These are phyloP conservation scores for Pinus tabuliformis DNA, from an alignment of 75 land plant genomes.

Conservation along the genomic window DNA sequence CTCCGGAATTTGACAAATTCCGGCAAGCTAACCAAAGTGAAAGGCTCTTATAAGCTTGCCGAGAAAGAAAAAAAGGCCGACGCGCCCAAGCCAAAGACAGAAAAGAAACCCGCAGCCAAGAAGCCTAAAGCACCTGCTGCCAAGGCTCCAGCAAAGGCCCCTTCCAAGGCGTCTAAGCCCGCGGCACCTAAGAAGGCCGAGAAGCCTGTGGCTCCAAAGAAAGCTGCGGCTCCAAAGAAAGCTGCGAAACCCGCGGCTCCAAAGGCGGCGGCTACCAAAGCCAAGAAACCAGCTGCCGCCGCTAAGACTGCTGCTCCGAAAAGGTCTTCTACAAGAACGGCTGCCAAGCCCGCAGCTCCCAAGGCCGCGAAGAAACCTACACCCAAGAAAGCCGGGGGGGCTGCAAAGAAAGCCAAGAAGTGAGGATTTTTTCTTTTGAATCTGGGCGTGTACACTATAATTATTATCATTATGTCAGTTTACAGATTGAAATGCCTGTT, in stretches of 20 bases:
- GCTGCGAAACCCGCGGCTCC: constrained; percentile 1
- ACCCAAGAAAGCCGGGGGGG: neutral
- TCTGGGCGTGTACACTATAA: too few relatives aligned
- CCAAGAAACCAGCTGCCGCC: constrained; percentile 8
- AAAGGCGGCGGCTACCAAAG: constrained; percentile 10
- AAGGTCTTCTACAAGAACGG: constrained; percentile 2
- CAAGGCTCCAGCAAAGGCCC: constrained; percentile 1
- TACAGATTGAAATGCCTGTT: too few relatives aligned
- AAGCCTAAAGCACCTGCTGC: constrained; percentile 12
- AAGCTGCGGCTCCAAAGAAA: neutral
- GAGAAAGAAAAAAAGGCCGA: constrained; percentile 12
- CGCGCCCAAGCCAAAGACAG: constrained; percentile 7
- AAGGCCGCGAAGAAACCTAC: neutral
- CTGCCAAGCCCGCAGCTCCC: neutral
- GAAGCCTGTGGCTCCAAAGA: too few relatives aligned
- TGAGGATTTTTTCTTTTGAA: too few relatives aligned
- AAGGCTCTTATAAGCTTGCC: constrained; percentile 73
- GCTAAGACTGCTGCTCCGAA: neutral
- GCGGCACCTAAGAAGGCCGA: neutral
- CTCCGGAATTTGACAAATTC: constrained; percentile 51
- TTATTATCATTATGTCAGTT: too few relatives aligned
- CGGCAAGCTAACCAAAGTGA: constrained; percentile 73
- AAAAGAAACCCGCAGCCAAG: constrained; percentile 20
- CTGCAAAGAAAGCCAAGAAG: neutral
- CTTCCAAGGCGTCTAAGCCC: constrained; percentile 9